A percentile compares a stretch with the other conserved stretches of the same genome.
phyloP scores from a whole-genome alignment of 1,284 basidiomycete genomes.

The Malassezia sp. region DNA sequence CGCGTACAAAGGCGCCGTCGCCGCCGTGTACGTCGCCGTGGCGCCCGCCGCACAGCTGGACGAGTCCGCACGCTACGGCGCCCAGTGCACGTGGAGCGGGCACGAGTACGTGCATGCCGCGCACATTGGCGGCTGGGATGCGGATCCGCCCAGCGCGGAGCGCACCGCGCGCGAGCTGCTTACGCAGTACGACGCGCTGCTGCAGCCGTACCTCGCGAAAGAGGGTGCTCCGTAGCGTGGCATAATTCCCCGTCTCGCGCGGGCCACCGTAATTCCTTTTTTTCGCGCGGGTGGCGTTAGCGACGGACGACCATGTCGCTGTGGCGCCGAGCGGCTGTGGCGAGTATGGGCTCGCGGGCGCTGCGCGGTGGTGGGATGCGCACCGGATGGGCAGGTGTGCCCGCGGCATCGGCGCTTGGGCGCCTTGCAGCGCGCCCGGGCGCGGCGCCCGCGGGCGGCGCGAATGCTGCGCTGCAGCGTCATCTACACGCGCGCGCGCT shows the following conservation, averaged over 20 bases:
- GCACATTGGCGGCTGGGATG: conserved; percentile 31
- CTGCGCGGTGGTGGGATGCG: too few species aligned
- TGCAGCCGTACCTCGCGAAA: conserved; percentile 1
- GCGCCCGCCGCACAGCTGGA: conserved; percentile 26
- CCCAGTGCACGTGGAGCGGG: conserved; percentile 31
- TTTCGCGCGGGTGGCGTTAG: too few species aligned
- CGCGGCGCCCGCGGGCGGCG: too few species aligned
- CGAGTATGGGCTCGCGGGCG: too few species aligned
- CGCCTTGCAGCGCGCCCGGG: too few species aligned
- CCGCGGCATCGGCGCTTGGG: too few species aligned
- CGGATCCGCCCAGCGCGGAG: conserved; percentile 16
- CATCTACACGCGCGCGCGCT: conserved; percentile 38
- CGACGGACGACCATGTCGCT: conserved; percentile 1
- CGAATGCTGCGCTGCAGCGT: conserved; percentile 8
- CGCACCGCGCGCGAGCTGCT: conserved; percentile 14
- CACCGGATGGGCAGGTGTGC: too few species aligned
- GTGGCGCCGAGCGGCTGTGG: background rate
- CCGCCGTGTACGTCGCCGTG: conserved; percentile 33
- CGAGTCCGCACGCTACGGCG: conserved; percentile 34
- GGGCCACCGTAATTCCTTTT: background rate
- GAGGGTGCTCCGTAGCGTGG: background rate
- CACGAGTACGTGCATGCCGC: conserved; percentile 37
- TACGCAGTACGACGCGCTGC: conserved; percentile 9
- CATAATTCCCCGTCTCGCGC: background rate
- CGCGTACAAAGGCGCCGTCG: conserved; percentile 41